These are phyloP conservation scores for Persicaria maculosa DNA, from an alignment of 148 eudicot genomes.

Conservation along the genomic window DNA sequence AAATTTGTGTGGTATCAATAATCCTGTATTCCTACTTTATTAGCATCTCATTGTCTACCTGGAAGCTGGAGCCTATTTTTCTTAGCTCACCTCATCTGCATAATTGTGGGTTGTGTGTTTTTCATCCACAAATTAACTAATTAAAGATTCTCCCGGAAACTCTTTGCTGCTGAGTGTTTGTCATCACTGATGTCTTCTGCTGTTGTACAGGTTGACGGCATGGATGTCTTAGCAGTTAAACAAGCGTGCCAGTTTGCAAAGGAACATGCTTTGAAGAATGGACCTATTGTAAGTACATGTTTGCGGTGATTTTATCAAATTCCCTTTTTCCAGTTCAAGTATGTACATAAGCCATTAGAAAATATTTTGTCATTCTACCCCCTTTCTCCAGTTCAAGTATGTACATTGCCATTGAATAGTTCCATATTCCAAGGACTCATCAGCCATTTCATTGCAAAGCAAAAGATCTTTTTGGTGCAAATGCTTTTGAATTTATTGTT, in stretches of 20 bases:
- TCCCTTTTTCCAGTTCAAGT: no score
- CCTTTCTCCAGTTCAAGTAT: not conserved
- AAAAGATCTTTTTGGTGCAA: not conserved
- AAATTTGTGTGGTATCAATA: not conserved
- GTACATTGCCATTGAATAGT: not conserved
- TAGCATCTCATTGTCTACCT: not conserved
- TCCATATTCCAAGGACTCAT: not conserved
- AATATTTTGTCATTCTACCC: not conserved
- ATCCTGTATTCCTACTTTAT: not conserved
- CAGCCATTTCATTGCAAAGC: not conserved
- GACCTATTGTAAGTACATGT: slow-evolving; percentile 77
- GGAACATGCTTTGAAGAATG: slow-evolving; percentile 90
- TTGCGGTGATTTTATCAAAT: not conserved
- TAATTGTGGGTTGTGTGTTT: not conserved
- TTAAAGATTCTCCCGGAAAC: not conserved
- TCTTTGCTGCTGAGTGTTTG: not conserved
- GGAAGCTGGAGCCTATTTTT: not conserved
- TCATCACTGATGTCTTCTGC: slow-evolving; percentile 4
- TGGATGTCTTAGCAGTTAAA: slow-evolving; percentile 96
- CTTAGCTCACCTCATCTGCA: not conserved
- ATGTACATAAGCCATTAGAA: not conserved
- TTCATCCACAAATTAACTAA: not conserved
- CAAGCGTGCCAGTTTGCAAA: slow-evolving; percentile 92
- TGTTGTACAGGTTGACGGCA: slow-evolving; percentile 80
- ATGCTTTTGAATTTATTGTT: not conserved